A percentile compares a stretch with the other conserved stretches of the same genome.
Conservation (phyloP, 768 basidiomycete genomes). For the Suillus placidus region DNA sequence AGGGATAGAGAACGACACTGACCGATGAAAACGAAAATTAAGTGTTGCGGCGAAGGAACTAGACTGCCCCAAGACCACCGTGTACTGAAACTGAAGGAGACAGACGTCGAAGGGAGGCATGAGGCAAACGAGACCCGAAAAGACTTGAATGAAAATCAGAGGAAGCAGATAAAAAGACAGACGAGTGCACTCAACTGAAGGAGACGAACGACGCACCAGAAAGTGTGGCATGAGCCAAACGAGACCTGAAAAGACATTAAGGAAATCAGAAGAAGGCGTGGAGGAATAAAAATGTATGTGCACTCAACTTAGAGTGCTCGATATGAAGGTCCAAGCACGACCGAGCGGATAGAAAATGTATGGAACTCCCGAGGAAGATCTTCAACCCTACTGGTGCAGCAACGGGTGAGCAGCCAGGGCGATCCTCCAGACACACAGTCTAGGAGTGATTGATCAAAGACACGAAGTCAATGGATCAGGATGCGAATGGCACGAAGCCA, state of each 20-base stretch:
- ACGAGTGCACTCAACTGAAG: too few relatives aligned
- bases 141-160: not conserved
- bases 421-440: not conserved
- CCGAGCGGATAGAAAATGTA: not conserved
- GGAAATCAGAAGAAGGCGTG: not conserved
- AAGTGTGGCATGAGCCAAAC: too few relatives aligned
- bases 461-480: not conserved
- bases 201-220: too few relatives aligned
- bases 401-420: not conserved
- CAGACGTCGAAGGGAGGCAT: too few relatives aligned
- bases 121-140: not conserved
- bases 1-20: not conserved
- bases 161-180: too few relatives aligned
- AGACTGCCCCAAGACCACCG: too few relatives aligned
- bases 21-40: too few relatives aligned
- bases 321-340: too few relatives aligned
- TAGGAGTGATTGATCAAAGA: not conserved
- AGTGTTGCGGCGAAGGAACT: too few relatives aligned
- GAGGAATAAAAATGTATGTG: not conserved
- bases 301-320: not conserved
- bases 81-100: too few relatives aligned
- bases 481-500: not conserved
- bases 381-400: not conserved
- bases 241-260: not conserved
- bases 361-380: not conserved